These are phyloP conservation scores for Favolaschia claudopus DNA, from an alignment of 768 basidiomycete genomes.

Conservation along the genomic window DNA sequence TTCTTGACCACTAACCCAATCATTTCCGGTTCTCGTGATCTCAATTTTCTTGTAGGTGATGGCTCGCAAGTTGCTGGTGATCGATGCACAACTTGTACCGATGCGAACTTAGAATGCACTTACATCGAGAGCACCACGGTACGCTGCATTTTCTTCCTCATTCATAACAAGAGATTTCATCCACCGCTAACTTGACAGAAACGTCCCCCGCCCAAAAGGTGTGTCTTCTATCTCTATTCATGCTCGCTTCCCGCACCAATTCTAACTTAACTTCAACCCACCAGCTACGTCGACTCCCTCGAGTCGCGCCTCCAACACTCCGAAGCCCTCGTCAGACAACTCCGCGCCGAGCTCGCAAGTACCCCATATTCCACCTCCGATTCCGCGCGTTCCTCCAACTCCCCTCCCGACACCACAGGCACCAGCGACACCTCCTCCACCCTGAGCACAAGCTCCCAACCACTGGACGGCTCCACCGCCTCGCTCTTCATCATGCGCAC, in stretches of 20 bases:
- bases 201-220: neutral
- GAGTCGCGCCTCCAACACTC: neutral
- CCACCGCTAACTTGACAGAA: neutral
- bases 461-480: neutral
- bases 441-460: neutral
- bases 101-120: conserved; percentile 4
- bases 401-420: neutral
- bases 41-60: neutral
- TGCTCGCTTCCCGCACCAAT: too few relatives aligned
- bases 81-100: neutral
- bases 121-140: neutral
- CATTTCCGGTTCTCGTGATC: neutral
- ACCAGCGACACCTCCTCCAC: neutral
- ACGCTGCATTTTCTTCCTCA: neutral
- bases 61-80: neutral
- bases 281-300: neutral
- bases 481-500: conserved; percentile 4
- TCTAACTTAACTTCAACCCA: too few relatives aligned
- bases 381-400: neutral
- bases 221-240: neutral
- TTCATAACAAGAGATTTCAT: neutral
- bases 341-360: neutral
- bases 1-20: neutral
- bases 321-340: neutral
- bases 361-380: neutral